A percentile compares a stretch with the other conserved stretches of the same genome.
These are phyloP conservation scores for Hericium erinaceus DNA, from an alignment of 768 basidiomycete genomes.

Conservation along the genomic window DNA sequence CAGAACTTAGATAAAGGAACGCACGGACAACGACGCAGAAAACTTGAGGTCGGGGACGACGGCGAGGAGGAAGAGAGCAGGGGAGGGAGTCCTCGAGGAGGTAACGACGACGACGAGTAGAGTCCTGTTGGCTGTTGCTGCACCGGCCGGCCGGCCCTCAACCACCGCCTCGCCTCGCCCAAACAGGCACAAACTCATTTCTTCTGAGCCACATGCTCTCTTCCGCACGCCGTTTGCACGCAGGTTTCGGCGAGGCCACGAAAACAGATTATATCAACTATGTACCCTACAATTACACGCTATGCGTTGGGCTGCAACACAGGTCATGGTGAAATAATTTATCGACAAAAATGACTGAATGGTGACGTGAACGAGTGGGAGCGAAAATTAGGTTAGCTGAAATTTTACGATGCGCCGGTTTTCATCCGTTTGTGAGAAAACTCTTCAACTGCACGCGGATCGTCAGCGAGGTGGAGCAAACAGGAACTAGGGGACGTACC, in stretches of 20 bases:
- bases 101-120: conserved; percentile 10
- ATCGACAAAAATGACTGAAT: background rate
- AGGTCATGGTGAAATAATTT: conserved; percentile 5
- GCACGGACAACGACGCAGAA: background rate
- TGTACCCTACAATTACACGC: conserved; percentile 1
- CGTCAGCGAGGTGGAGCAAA: background rate
- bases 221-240: background rate
- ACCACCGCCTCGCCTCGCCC: background rate
- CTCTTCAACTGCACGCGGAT: conserved; percentile 1
- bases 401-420: conserved; percentile 2
- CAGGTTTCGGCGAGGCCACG: background rate
- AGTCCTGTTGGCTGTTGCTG: background rate
- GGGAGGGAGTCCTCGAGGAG: conserved; percentile 9
- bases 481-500: background rate
- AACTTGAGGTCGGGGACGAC: background rate
- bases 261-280: background rate
- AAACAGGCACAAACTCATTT: conserved; percentile 2
- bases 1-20: background rate
- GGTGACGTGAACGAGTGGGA: background rate
- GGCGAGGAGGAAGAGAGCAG: background rate
- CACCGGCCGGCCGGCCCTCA: conserved; percentile 9
- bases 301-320: background rate
- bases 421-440: conserved; percentile 10
- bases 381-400: background rate
- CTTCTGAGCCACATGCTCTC: background rate